Evolutionary conservation across 2,329 filamentous ascomycete species (phyloP), one percentile per base, ranked within the genome.

Genomic region (Trichoderma sp.): DNA sequence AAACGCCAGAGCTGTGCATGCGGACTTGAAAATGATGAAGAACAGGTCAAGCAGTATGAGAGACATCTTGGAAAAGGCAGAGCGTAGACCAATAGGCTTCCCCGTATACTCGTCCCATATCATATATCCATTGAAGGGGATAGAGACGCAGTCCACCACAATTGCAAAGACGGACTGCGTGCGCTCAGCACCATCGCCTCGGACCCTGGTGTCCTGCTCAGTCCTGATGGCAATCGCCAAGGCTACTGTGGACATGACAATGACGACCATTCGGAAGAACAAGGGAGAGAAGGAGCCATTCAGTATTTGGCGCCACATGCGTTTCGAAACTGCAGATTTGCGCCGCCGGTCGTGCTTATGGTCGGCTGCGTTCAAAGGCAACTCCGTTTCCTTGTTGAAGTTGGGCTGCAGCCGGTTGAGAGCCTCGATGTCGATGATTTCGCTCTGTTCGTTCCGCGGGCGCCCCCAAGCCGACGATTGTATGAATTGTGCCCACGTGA

Each of bases 11-110:
- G 93, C 92, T 30, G 97, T 87, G 80, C 97, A 98, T 63, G 94
- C 94, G 4, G 94, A 94, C 79, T 97, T 95, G 82, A 99, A 97
- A 52, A 98, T 94, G 76, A 99, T 97, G 78, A 99, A 99, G 75
- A 97, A 90, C 4, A 99, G 85, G 80, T 99, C 96, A 68, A 97
- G 87, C 66, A 99, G 88, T 70, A 98, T 92, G 60, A 99, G 87
- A 16, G 92, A 89, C 72, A 97, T 91, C 79, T 99, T 99, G 59
- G 93, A 91, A 68, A 90, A 90, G 11, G 93, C 89, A 7, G 90
- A 90, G 54, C 96, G 91, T 70, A 99, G 83, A 1, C 96, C 96
- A 24, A 99, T 84, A 26, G 96, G 96, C 77, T 96, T 96, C 34
- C 93, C 93, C 5, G 93, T 96, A 81, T 97, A 98, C 81, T 99